Conservation (phyloP, 2,329 filamentous ascomycete genomes). For the Fusarium humuli region DNA sequence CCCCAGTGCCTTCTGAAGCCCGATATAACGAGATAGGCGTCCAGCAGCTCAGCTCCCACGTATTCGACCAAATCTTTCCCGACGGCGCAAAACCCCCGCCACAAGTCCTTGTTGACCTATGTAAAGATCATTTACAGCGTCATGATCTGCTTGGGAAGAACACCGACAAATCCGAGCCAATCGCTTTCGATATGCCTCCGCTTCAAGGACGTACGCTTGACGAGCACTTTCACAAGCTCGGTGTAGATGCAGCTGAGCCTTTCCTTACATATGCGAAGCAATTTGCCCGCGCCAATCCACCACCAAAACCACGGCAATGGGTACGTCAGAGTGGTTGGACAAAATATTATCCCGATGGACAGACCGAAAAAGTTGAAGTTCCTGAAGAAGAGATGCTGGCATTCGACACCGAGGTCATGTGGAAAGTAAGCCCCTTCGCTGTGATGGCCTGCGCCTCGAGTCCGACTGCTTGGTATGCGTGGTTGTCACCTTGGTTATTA, state of each 20-base stretch:
- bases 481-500: constrained; percentile 95
- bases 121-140: constrained; percentile 82
- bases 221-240: constrained; percentile 92
- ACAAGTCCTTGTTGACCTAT: constrained; percentile 79
- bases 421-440: constrained; percentile 89
- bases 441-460: constrained; percentile 97
- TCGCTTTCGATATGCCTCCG: constrained; percentile 86
- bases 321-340: constrained; percentile 88
- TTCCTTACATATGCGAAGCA: constrained; percentile 80
- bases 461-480: constrained; percentile 93
- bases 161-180: constrained; percentile 78
- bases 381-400: constrained; percentile 86
- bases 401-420: constrained; percentile 98
- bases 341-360: constrained; percentile 83
- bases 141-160: constrained; percentile 94
- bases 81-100: constrained; percentile 67
- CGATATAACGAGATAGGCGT: constrained; percentile 94
- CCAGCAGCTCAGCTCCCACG: constrained; percentile 87
- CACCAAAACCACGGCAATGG: constrained; percentile 77
- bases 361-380: constrained; percentile 75
- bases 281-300: constrained; percentile 73
- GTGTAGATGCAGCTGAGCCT: constrained; percentile 86
- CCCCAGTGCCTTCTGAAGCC: constrained; percentile 62
- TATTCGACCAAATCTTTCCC: constrained; percentile 87
- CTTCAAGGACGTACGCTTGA: constrained; percentile 86